These are phyloP conservation scores for Ceratobasidium sp. DNA, from an alignment of 1,284 basidiomycete species.

Conservation along the genomic window DNA sequence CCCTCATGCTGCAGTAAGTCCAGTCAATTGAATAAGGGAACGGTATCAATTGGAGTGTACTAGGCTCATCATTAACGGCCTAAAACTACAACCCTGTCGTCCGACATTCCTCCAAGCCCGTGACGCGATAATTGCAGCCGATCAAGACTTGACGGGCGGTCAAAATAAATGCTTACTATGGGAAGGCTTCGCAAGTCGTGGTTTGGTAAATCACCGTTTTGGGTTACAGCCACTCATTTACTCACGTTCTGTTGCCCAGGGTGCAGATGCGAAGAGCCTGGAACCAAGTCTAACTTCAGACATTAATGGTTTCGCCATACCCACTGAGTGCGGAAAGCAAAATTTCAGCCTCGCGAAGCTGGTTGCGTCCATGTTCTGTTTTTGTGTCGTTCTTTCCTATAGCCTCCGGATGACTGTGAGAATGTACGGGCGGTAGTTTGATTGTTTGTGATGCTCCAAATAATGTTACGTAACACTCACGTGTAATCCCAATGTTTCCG, in stretches of 20 bases:
- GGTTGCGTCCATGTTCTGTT: neutral
- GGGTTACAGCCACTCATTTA: no score
- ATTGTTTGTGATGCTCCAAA: no score
- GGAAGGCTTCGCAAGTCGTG: conserved; percentile 83
- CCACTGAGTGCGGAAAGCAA: neutral
- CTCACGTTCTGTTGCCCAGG: no score
- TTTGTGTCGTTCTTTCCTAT: neutral
- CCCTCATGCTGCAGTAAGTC: conserved; percentile 78
- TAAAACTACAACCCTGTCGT: conserved; percentile 94
- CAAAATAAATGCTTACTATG: conserved; percentile 74
- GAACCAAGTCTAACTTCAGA: neutral
- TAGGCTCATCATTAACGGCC: conserved; percentile 81
- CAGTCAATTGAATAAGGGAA: neutral
- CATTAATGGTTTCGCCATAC: conserved; percentile 22
- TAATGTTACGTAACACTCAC: no score
- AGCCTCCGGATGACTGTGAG: neutral
- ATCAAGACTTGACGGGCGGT: conserved; percentile 79
- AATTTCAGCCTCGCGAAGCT: neutral
- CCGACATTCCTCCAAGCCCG: conserved; percentile 92
- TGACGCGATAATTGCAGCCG: conserved; percentile 92
- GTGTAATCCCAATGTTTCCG: no score
- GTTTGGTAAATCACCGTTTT: conserved; percentile 60
- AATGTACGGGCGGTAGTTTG: no score
- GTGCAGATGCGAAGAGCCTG: conserved; percentile 62
- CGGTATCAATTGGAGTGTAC: neutral